Evolutionary conservation across 768 basidiomycete species (phyloP), one percentile per base, ranked within the genome.

Genomic region (Mycena floridula): DNA sequence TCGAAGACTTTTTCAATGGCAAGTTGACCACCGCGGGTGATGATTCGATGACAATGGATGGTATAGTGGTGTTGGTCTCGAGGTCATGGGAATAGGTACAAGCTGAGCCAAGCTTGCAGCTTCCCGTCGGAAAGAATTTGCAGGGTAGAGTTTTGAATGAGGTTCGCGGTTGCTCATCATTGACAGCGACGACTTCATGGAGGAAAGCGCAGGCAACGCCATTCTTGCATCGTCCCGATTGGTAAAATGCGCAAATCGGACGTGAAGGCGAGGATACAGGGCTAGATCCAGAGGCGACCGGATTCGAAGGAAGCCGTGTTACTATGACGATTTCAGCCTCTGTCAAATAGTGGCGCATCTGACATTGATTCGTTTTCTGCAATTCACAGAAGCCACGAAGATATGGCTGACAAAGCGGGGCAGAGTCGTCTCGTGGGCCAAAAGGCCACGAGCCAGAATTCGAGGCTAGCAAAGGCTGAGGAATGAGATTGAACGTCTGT

Each of bases 21-120:
- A 30, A 28, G n/a, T 20, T 32, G 13, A 7, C 8, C 42, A 11
- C 7, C 22, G 27, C 25, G 16, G 41, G 13, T n/a, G 40, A 4
- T 26, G 12, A 21, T 9, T 22, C 13, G 37, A 12, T 38, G 12
- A 20, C 9, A 49, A 38, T 15, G 20, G 21, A 22, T 16, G 9
- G 12, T 21, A 20, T 5, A 12, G 11, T 23, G 47, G 26, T 15
- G 21, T 42, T 30, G 35, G 44, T 6, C 21, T 24, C 32, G 38
- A 22, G 9, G 27, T 46, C 46, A 32, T 47, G 46, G 28, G 24
- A 20, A 36, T 40, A 47, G 15, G 15, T 35, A 22, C 46, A 47
- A 6, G 25, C 46, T 27, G 43, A 16, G 11, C 41, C 43, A 15
- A 43, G 35, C 18, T 24, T 43, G 37, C 40, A 54, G 12, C 21